A percentile compares a stretch with the other conserved stretches of the same genome.
Evolutionary conservation across 2,329 filamentous ascomycete genomes (phyloP).

Genomic region (Pseudofabraea citricarpa): DNA sequence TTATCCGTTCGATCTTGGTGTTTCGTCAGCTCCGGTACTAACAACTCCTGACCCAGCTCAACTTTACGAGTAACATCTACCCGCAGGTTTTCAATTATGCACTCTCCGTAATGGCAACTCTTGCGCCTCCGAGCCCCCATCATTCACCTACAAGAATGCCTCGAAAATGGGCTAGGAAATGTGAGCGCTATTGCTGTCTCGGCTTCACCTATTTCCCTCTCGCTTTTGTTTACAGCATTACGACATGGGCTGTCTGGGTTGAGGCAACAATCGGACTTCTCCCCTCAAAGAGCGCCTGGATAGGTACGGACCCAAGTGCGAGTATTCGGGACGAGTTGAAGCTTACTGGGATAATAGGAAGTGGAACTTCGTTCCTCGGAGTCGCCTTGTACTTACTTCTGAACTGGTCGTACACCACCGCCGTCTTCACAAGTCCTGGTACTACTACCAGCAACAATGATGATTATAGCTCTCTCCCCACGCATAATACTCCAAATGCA

Average conservation of each 20-base stretch:
- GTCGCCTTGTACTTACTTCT: slow-evolving; percentile 71
- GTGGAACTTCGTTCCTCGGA: slow-evolving; percentile 55
- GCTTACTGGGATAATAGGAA: slow-evolving; percentile 36
- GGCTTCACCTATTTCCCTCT: slow-evolving; percentile 82
- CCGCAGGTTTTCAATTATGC: slow-evolving; percentile 1
- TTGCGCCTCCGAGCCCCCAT: slow-evolving; percentile 25
- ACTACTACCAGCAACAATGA: slow-evolving; percentile 53
- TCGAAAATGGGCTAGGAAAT: slow-evolving; percentile 58
- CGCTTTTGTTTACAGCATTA: slow-evolving; percentile 79
- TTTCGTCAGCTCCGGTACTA: slow-evolving; percentile 2
- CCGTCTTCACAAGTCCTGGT: slow-evolving; percentile 89
- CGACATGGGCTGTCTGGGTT: slow-evolving; percentile 93
- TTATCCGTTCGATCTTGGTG: too few species aligned
- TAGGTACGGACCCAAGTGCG: slow-evolving; percentile 40
- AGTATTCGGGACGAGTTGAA: slow-evolving; percentile 3
- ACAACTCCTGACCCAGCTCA: slow-evolving; percentile 2
- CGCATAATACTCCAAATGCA: slow-evolving; percentile 54
- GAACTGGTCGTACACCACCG: slow-evolving; percentile 85
- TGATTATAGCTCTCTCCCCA: slow-evolving; percentile 78
- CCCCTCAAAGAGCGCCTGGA: slow-evolving; percentile 47
- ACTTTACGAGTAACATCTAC: background rate
- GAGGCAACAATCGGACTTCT: slow-evolving; percentile 66
- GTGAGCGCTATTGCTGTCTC: slow-evolving; percentile 81
- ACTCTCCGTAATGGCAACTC: slow-evolving; percentile 19
- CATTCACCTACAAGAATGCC: slow-evolving; percentile 41